phyloP scores from a whole-genome alignment of 2,329 filamentous ascomycete genomes.

The Talaromyces sp. region DNA sequence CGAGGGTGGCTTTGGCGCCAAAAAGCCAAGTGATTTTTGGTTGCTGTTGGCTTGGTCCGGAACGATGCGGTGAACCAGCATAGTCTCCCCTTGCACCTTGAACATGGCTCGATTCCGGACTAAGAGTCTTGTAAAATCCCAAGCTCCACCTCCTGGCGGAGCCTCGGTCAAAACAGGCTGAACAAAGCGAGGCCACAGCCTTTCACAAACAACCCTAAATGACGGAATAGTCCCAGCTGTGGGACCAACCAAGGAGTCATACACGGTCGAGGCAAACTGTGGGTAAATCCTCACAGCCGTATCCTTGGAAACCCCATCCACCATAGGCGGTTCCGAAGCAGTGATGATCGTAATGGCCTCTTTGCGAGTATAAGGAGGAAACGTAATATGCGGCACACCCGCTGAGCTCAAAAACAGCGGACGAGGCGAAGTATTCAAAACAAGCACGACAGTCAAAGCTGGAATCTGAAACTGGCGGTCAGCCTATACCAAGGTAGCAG shows the following conservation, averaged over 20 bases:
- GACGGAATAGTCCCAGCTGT: slow-evolving; percentile 73
- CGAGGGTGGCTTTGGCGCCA: slow-evolving; percentile 6
- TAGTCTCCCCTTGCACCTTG: slow-evolving; percentile 40
- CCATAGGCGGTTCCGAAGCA: slow-evolving; percentile 41
- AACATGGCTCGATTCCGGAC: slow-evolving; percentile 46
- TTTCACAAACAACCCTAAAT: slow-evolving; percentile 63
- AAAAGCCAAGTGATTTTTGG: neutral
- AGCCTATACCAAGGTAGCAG: neutral
- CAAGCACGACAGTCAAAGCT: slow-evolving; percentile 68
- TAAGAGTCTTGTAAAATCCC: slow-evolving; percentile 80
- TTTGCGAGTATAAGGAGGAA: slow-evolving; percentile 74
- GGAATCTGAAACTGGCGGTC: slow-evolving; percentile 59
- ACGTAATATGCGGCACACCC: slow-evolving; percentile 71
- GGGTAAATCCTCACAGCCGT: slow-evolving; percentile 38
- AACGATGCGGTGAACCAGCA: slow-evolving; percentile 37
- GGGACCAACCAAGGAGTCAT: slow-evolving; percentile 77
- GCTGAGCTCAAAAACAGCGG: slow-evolving; percentile 64
- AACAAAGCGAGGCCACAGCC: slow-evolving; percentile 81
- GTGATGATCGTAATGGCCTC: slow-evolving; percentile 75
- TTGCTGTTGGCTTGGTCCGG: slow-evolving; percentile 20
- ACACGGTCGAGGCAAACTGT: slow-evolving; percentile 75
- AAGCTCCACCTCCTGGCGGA: slow-evolving; percentile 46
- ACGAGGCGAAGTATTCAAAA: slow-evolving; percentile 63
- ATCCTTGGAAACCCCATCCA: slow-evolving; percentile 24
- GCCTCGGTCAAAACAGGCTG: slow-evolving; percentile 64